phyloP scores from a whole-genome alignment of 805 yeast species.

The Candida alai region DNA sequence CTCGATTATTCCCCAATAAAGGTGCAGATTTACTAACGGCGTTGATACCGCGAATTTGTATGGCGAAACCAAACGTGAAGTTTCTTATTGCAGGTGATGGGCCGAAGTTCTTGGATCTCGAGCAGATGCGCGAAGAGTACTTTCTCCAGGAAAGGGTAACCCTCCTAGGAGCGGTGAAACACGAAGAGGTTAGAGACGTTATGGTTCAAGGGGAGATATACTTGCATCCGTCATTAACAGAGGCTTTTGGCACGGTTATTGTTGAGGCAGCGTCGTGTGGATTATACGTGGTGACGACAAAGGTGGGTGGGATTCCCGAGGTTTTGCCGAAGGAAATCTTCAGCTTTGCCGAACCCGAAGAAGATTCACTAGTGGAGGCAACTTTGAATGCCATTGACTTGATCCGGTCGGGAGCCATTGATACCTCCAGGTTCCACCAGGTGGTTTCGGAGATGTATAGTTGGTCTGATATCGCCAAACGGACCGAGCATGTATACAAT shows the following conservation, averaged over 20 bases:
- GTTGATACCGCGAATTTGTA: conserved; percentile 79
- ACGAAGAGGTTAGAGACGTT: conserved; percentile 88
- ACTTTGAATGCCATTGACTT: conserved; percentile 65
- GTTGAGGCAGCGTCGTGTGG: conserved; percentile 99
- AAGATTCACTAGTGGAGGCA: conserved; percentile 71
- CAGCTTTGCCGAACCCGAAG: conserved; percentile 84
- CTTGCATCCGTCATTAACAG: conserved; percentile 89
- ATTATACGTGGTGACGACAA: conserved; percentile 85
- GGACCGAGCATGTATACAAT: conserved; percentile 82
- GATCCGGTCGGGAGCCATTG: conserved; percentile 54
- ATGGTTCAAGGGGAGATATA: conserved; percentile 94
- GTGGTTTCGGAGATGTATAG: conserved; percentile 81
- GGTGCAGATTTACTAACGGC: conserved; percentile 89
- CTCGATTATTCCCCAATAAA: conserved; percentile 90
- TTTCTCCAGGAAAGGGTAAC: conserved; percentile 85
- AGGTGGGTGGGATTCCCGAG: conserved; percentile 97
- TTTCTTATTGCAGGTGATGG: conserved; percentile 96
- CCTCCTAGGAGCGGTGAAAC: conserved; percentile 81
- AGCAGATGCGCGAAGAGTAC: conserved; percentile 88
- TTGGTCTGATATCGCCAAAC: conserved; percentile 82
- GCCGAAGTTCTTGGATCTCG: conserved; percentile 88
- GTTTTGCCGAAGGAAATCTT: conserved; percentile 93
- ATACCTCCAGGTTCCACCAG: conserved; percentile 73
- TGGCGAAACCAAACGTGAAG: conserved; percentile 55
- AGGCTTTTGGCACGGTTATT: conserved; percentile 95